Conservation (phyloP, 768 basidiomycete genomes). For the Xerocomus spinulosus region DNA sequence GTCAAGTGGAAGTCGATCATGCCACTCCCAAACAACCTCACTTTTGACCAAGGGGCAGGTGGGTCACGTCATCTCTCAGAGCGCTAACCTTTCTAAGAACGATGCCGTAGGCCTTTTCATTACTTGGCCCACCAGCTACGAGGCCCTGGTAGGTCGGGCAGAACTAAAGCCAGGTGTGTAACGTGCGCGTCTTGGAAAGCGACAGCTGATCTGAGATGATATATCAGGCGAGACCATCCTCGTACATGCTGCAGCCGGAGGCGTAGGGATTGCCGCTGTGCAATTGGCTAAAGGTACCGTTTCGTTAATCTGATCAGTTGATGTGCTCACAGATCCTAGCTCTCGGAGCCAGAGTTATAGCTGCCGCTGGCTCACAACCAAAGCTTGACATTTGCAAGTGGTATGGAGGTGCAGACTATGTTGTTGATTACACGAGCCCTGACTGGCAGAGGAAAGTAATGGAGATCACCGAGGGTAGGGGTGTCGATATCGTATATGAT, state of each 20-base stretch:
- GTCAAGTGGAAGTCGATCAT: slow-evolving; percentile 48
- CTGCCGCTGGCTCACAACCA: slow-evolving; percentile 73
- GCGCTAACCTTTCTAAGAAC: not conserved
- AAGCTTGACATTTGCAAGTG: slow-evolving; percentile 78
- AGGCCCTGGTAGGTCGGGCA: slow-evolving; percentile 83
- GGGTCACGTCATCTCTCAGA: slow-evolving; percentile 16
- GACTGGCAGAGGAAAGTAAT: slow-evolving; percentile 91
- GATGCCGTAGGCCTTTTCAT: slow-evolving; percentile 58
- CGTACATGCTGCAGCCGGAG: slow-evolving; percentile 93
- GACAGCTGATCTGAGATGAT: slow-evolving; percentile 4
- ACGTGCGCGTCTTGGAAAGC: not conserved
- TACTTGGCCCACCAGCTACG: slow-evolving; percentile 94
- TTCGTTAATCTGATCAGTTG: not conserved
- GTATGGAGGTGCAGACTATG: slow-evolving; percentile 78
- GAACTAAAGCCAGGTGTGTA: slow-evolving; percentile 65
- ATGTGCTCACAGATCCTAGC: slow-evolving; percentile 38
- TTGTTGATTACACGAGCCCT: slow-evolving; percentile 69
- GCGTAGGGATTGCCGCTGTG: slow-evolving; percentile 87
- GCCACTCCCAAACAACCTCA: slow-evolving; percentile 69
- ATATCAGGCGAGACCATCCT: slow-evolving; percentile 81
- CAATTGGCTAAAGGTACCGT: slow-evolving; percentile 84
- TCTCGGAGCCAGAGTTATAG: slow-evolving; percentile 91
- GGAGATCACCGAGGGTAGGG: slow-evolving; percentile 75
- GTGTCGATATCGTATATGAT: slow-evolving; percentile 84
- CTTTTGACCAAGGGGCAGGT: slow-evolving; percentile 85